Base-by-base conservation (phyloP, 2,329 filamentous ascomycete species). In the Beauveria brongniartii region DNA sequence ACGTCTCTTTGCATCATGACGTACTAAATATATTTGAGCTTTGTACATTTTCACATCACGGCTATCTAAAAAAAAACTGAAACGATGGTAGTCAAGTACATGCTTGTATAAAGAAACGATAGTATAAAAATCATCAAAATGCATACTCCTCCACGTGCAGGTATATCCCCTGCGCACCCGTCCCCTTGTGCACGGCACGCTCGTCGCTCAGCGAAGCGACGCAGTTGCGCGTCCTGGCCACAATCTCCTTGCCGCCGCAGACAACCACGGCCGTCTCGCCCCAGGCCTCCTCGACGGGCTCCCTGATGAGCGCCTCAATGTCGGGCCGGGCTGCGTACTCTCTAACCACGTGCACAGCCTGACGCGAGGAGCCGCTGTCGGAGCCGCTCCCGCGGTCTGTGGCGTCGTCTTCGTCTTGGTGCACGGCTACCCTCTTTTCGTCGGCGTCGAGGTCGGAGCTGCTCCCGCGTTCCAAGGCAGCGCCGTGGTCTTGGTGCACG, bases 171-270 rank as follows among this genome's bases (percentile, higher is more conserved):
- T 87, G 84, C 0, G 84, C 83, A 1, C 82, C 83, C 0, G 82
- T 86, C 5, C 84, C 84, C 69, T 87, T 87, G 67, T 86, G 84
- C 24, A 86, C 83, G 0, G 80, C 84, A 46, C 84, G 73, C 71
- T 86, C 83, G 65, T 87, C 83, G 58, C 82, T 84, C 63, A 86
- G 63, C 34, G 71, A 72, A 2, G 80, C 79, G 3, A 86, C 82
- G 61, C 75, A 79, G 64, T 83, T 86, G 61, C 84, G 74, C 16
- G 82, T 79, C 51, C 72, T 72, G 2, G 81, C 74, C 1, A 83
- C 82, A 26, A 86, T 71, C 52, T 79, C 79, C 55, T 77, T 77
- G 1, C 83, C 84, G 16, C 82, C 84, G 63, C 83, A 86, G 0
- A 85, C 83, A 0, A 84, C 79, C 0, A 86, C 79, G 1, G 78